A percentile compares a stretch with the other conserved stretches of the same genome.
These are phyloP conservation scores for Solanum tarijense DNA, from an alignment of 257 asterid species.

Conservation along the genomic window DNA sequence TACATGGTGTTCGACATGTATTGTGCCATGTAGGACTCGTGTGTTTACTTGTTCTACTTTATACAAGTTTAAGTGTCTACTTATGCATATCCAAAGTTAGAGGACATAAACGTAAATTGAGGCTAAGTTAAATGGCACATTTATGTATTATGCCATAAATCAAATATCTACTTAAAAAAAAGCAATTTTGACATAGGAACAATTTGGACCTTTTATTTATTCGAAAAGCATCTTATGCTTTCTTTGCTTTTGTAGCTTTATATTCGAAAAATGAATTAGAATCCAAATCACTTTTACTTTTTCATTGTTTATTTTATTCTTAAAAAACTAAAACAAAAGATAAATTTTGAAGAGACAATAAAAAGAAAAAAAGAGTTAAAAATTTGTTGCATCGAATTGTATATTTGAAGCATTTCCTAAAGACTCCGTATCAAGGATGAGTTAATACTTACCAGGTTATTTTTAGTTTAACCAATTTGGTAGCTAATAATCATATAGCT, in stretches of 20 bases:
- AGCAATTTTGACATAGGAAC: no score
- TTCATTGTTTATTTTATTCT: neutral
- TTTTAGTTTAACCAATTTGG: neutral
- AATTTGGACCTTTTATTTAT: neutral
- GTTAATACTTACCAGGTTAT: no score
- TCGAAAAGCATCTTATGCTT: neutral
- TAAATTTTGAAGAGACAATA: neutral
- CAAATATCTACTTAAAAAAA: no score
- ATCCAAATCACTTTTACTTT: neutral
- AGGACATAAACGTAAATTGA: no score
- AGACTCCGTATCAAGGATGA: no score
- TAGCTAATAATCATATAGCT: neutral
- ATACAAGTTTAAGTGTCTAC: no score
- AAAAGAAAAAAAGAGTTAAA: neutral
- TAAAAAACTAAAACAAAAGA: neutral
- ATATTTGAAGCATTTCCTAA: neutral
- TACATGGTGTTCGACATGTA: no score
- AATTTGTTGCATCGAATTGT: neutral
- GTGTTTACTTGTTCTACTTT: no score
- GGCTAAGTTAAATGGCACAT: fast-evolving
- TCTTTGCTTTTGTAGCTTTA: neutral
- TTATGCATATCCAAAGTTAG: fast-evolving
- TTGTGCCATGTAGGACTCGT: no score
- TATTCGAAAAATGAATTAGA: neutral
- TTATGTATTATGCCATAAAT: no score